Percentiles rank a stretch among this genome's conserved stretches.
Conservation (phyloP, 140 eudicot genomes). For the Cichorium intybus region DNA sequence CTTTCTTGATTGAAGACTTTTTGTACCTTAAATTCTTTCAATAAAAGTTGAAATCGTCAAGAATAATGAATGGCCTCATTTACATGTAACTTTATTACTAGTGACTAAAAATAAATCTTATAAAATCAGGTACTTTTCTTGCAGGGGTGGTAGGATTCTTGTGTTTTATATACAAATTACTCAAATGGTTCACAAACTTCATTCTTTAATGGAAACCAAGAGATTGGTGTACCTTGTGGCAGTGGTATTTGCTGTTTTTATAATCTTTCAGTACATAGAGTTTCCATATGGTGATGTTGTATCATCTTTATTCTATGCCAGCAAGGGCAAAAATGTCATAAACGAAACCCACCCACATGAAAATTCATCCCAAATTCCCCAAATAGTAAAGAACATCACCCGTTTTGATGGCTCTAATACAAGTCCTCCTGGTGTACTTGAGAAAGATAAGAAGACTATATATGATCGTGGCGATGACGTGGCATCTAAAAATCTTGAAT, state of each 20-base stretch:
- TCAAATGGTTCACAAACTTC: slow-evolving; percentile 45
- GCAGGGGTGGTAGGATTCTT: slow-evolving; percentile 31
- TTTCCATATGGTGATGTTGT: slow-evolving; percentile 61
- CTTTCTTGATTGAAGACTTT: neutral
- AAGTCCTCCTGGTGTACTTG: neutral
- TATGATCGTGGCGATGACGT: too few species aligned
- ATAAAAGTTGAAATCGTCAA: neutral
- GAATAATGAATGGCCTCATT: slow-evolving; percentile 1
- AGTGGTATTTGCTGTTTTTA: slow-evolving; percentile 40
- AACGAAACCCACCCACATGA: slow-evolving; percentile 8
- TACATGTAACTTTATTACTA: too few species aligned
- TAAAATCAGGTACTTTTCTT: slow-evolving; percentile 10
- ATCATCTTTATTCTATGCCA: slow-evolving; percentile 49
- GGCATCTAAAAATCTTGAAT: too few species aligned
- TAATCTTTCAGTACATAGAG: slow-evolving; percentile 64
- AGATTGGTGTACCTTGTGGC: slow-evolving; percentile 57
- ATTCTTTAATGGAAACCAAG: slow-evolving; percentile 42
- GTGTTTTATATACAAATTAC: slow-evolving; percentile 12
- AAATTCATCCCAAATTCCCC: slow-evolving; percentile 16
- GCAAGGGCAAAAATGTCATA: slow-evolving; percentile 15
- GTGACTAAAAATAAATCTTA: neutral
- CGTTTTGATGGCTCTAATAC: slow-evolving; percentile 18
- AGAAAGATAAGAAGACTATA: too few species aligned
- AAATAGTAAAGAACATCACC: slow-evolving; percentile 4
- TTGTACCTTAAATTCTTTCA: neutral